These are phyloP conservation scores for Furculomyces boomerangus DNA, from an alignment of 371 early-diverging fungal genomes.

Conservation along the genomic window DNA sequence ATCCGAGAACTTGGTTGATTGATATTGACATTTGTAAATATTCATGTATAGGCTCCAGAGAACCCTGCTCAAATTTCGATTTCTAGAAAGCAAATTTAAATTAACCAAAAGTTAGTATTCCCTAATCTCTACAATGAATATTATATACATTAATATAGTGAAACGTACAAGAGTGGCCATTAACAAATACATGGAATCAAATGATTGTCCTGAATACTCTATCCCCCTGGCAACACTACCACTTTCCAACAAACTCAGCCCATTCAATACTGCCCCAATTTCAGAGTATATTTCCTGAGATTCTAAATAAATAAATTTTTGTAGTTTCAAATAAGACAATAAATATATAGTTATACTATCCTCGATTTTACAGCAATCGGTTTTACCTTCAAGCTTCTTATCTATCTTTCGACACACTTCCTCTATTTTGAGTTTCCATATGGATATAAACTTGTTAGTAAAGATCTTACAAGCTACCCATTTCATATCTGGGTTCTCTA, in stretches of 20 bases:
- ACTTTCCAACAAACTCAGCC: slow-evolving; percentile 71
- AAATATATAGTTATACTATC: too few species aligned
- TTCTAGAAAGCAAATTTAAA: slow-evolving; percentile 22
- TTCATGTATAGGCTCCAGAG: slow-evolving; percentile 70
- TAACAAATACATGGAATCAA: slow-evolving; percentile 63
- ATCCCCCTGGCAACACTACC: slow-evolving; percentile 52
- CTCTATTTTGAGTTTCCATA: slow-evolving; percentile 29
- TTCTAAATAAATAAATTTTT: slow-evolving; percentile 11
- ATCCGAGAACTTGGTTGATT: slow-evolving; percentile 66
- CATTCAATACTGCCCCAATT: slow-evolving; percentile 83
- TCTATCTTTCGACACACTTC: slow-evolving; percentile 34
- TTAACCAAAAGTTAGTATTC: background rate
- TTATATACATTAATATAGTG: background rate
- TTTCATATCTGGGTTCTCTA: slow-evolving; percentile 40
- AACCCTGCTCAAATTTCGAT: slow-evolving; percentile 45
- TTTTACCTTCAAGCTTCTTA: slow-evolving; percentile 26
- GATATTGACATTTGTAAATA: slow-evolving; percentile 70
- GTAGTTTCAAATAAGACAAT: background rate
- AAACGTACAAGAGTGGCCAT: slow-evolving; percentile 40
- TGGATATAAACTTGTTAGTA: slow-evolving; percentile 35
- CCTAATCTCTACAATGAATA: background rate
- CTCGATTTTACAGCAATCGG: too few species aligned
- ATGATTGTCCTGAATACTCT: slow-evolving; percentile 77
- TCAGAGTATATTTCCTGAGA: slow-evolving; percentile 63
- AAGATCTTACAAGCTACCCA: slow-evolving; percentile 52